These are phyloP conservation scores for Asclepias syriaca DNA, from an alignment of 257 asterid genomes.

Conservation along the genomic window DNA sequence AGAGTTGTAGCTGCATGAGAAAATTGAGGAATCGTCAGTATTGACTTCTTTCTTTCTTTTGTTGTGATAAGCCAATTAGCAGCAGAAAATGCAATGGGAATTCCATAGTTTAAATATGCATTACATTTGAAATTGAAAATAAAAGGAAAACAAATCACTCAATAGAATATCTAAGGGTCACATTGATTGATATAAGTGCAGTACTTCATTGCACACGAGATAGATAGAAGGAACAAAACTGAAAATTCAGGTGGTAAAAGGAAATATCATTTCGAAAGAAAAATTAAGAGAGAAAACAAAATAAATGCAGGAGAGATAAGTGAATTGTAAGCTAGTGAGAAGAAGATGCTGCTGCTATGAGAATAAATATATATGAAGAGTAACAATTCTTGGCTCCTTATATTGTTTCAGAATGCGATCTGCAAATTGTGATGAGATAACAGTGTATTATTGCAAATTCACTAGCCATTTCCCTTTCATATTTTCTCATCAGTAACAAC, in stretches of 20 bases:
- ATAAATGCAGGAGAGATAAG: background rate
- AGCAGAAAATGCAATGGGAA: background rate
- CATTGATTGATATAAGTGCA: too few relatives aligned
- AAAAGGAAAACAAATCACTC: background rate
- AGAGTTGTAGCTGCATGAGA: slow-evolving; percentile 69
- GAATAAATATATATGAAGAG: background rate
- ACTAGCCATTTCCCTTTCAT: background rate
- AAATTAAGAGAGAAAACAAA: background rate
- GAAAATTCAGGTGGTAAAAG: background rate
- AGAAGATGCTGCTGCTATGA: background rate
- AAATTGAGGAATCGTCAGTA: slow-evolving; percentile 8
- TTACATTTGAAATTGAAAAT: background rate
- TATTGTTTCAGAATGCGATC: background rate
- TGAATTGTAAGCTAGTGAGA: background rate
- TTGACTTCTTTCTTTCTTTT: background rate
- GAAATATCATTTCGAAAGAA: background rate
- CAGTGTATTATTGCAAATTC: background rate
- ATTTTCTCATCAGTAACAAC: background rate
- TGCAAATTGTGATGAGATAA: background rate
- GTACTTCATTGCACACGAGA: background rate
- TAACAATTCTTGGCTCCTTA: background rate
- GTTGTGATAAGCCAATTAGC: background rate
- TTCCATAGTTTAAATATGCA: background rate
- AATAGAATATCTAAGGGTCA: background rate
- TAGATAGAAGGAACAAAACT: background rate